Evolutionary conservation across 2,329 filamentous ascomycete species (phyloP), one percentile per base, ranked within the genome.

Genomic region (Nannizziopsis arthrosporioides): DNA sequence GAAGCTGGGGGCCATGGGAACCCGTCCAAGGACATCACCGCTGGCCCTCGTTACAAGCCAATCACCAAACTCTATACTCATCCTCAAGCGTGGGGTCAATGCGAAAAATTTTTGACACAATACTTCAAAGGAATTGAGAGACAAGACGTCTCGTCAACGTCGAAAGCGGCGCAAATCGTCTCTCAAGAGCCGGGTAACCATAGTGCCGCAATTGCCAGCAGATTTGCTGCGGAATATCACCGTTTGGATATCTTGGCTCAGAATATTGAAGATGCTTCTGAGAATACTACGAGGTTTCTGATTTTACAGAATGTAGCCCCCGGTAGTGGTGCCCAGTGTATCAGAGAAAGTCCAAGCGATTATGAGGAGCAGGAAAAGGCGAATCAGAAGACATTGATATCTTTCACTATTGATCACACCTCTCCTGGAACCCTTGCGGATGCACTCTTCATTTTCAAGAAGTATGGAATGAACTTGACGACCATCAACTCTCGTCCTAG

Each of bases 1-100:
- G 17, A 34, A 1, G 14, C 14, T 22, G 6, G 14, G 22, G 36
- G 17, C 6, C 31, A 32, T 10, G 19, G 34, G 8, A 31, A 18
- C 8, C 17, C 35, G n/a, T 30, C 44, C 15, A 19, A 30, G 11
- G 27, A 41, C 22, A 53, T 32, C 36, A 37, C 42, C 14, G 47
- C 31, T 36, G 55, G 54, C 39, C 55, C 54, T 50, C 44, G 51
- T 65, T 89, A 53, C 65, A 69, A 48, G 73, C 61, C 82, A 56
- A 75, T 96, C 59, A 77, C 74, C 56, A 82, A 82, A 59, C 67
- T 98, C 36, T 94, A 94, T 70, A 92, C 86, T 18, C 92, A 98
- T 66, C 89, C 90, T 8, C 92, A 98, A 67, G 92, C 88, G 22
- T 94, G 92, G 73, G 88, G 88, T 19, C 92, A 98, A 68, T 95